phyloP scores from a whole-genome alignment of 2,329 filamentous ascomycete species.

The Fusarium nelsonii region DNA sequence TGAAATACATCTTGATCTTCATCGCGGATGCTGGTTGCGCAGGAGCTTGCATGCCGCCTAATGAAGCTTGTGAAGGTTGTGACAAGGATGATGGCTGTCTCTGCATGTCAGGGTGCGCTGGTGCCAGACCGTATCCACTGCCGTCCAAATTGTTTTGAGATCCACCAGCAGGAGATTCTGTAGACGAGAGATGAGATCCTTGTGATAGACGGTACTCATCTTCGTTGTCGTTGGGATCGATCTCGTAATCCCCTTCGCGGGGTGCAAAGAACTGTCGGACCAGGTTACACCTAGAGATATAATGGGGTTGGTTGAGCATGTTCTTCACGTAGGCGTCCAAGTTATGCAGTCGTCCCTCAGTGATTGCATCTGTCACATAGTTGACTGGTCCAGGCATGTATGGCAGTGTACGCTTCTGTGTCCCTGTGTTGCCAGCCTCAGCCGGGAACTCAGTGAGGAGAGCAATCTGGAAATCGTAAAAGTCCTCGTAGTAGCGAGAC shows the following conservation, averaged over 20 bases:
- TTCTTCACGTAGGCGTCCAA: slow-evolving; percentile 97
- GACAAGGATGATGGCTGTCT: slow-evolving; percentile 46
- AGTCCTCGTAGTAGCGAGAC: slow-evolving; percentile 96
- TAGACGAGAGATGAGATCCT: slow-evolving; percentile 75
- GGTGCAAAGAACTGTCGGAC: slow-evolving; percentile 94
- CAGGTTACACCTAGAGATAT: slow-evolving; percentile 86
- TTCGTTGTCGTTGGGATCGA: slow-evolving; percentile 79
- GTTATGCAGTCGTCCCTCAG: slow-evolving; percentile 90
- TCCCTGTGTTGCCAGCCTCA: slow-evolving; percentile 88
- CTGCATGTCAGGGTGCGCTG: slow-evolving; percentile 49
- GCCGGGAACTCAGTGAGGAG: slow-evolving; percentile 91
- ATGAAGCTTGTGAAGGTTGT: slow-evolving; percentile 60
- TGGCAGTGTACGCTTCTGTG: slow-evolving; percentile 83
- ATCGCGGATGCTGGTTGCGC: slow-evolving; percentile 66
- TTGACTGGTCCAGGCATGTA: slow-evolving; percentile 99
- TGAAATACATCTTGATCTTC: slow-evolving; percentile 96
- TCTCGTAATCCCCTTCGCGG: slow-evolving; percentile 91
- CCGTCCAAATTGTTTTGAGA: slow-evolving; percentile 74
- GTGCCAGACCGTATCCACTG: slow-evolving; percentile 65
- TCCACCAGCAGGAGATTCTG: slow-evolving; percentile 69
- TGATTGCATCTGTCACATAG: slow-evolving; percentile 98
- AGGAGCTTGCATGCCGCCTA: slow-evolving; percentile 59
- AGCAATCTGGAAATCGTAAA: slow-evolving; percentile 98
- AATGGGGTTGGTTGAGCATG: slow-evolving; percentile 81
- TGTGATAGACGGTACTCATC: slow-evolving; percentile 83